Percentiles rank a stretch among this genome's conserved stretches.
Evolutionary conservation across 805 yeast genomes (phyloP).

Genomic region (Wickerhamomyces chaumierensis): DNA sequence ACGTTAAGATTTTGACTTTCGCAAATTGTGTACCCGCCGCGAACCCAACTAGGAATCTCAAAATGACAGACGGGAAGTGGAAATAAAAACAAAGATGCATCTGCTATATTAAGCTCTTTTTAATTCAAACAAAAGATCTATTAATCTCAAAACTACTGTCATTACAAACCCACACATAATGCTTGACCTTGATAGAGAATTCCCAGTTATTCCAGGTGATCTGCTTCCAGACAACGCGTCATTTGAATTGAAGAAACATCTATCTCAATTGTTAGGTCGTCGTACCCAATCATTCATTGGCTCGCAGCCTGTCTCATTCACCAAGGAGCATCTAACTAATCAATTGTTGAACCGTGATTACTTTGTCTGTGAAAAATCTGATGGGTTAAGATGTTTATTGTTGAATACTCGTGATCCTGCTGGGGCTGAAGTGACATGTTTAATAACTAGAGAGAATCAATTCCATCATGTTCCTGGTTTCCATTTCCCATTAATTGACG

Average conservation of each 20-base stretch:
- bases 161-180: no score
- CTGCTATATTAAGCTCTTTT: no score
- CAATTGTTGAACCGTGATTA: conserved; percentile 64
- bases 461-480: conserved; percentile 72
- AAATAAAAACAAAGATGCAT: no score
- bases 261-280: conserved; percentile 50
- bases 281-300: conserved; percentile 66
- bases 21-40: no score
- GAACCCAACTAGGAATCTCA: no score
- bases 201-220: conserved; percentile 84
- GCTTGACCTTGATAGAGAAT: conserved; percentile 29
- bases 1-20: no score
- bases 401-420: conserved; percentile 52
- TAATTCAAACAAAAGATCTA: no score
- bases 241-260: conserved; percentile 53
- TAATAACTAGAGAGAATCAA: conserved; percentile 83
- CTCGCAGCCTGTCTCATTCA: conserved; percentile 90
- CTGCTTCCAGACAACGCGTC: conserved; percentile 64
- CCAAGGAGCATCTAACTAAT: conserved; percentile 55
- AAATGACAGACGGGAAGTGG: no score
- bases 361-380: conserved; percentile 91
- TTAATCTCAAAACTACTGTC: no score
- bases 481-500: conserved; percentile 61
- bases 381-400: conserved; percentile 81
- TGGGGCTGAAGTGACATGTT: conserved; percentile 78